A percentile compares a stretch with the other conserved stretches of the same genome.
These are phyloP conservation scores for Allodekkera sacchari DNA, from an alignment of 805 yeast genomes.

Conservation along the genomic window DNA sequence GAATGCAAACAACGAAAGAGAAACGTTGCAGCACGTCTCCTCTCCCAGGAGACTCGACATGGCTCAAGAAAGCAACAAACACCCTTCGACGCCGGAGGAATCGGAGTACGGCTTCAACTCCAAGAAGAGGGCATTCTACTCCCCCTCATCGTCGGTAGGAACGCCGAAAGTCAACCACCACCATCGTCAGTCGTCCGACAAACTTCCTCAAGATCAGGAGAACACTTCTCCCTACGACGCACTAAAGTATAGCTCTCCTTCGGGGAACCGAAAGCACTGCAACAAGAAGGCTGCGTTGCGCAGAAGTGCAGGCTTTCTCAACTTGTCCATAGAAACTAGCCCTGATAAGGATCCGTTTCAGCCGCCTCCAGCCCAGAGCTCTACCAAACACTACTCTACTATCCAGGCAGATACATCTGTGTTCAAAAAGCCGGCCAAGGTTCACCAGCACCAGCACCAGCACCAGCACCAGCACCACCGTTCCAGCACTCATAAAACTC, in stretches of 20 bases:
- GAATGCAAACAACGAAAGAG: too few relatives aligned
- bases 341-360: conserved; percentile 8
- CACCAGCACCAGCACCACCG: too few relatives aligned
- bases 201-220: neutral
- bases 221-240: conserved; percentile 7
- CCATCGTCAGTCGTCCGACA: neutral
- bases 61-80: conserved; percentile 10
- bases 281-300: conserved; percentile 28
- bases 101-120: conserved; percentile 23
- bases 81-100: conserved; percentile 16
- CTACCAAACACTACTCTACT: too few relatives aligned
- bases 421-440: too few relatives aligned
- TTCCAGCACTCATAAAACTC: too few relatives aligned
- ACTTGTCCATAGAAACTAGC: conserved; percentile 37
- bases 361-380: too few relatives aligned
- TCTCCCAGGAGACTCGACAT: conserved; percentile 5
- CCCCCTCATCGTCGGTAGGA: conserved; percentile 15
- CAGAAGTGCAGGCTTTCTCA: conserved; percentile 45
- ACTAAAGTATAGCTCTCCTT: conserved; percentile 4
- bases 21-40: conserved; percentile 1
- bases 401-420: too few relatives aligned
- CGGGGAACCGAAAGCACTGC: neutral
- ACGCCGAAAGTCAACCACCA: neutral
- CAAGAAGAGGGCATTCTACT: conserved; percentile 19
- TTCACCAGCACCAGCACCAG: too few relatives aligned